phyloP scores from a whole-genome alignment of 164 flowering plant species.

The Houttuynia cordata region DNA sequence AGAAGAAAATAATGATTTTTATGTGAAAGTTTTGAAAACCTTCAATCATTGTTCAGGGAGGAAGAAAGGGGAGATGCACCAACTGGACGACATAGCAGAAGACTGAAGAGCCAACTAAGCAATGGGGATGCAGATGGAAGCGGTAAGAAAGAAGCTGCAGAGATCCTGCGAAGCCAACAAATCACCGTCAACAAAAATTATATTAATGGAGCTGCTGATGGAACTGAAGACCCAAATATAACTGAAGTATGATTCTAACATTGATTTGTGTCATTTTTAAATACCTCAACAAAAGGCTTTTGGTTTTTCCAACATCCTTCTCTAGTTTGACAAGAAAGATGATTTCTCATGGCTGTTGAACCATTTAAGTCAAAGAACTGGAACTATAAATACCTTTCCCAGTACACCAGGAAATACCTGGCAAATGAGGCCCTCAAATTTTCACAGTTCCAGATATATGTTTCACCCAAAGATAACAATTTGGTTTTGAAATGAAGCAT shows the following conservation, averaged over 20 bases:
- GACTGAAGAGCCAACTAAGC: slow-evolving; percentile 34
- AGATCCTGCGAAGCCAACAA: neutral
- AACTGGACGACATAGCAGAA: slow-evolving; percentile 20
- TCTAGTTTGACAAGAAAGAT: too few species aligned
- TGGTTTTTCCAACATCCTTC: too few species aligned
- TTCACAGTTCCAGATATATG: too few species aligned
- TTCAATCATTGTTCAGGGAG: slow-evolving; percentile 17
- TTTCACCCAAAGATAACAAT: too few species aligned
- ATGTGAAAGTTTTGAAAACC: neutral
- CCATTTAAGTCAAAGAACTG: neutral
- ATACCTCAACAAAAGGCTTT: too few species aligned
- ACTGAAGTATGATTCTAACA: slow-evolving; percentile 31
- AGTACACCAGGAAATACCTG: neutral
- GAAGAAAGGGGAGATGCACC: slow-evolving; percentile 34
- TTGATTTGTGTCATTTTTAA: too few species aligned
- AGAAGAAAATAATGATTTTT: too few species aligned
- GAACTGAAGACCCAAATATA: neutral
- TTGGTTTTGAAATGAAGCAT: neutral
- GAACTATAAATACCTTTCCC: neutral
- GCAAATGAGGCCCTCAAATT: neutral
- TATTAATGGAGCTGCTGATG: neutral
- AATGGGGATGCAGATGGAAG: slow-evolving; percentile 24
- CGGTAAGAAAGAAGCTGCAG: neutral
- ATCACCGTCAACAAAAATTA: too few species aligned
- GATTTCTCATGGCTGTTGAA: neutral